Conservation (phyloP, 805 yeast genomes). For the Barnettozyma botsteinii region DNA sequence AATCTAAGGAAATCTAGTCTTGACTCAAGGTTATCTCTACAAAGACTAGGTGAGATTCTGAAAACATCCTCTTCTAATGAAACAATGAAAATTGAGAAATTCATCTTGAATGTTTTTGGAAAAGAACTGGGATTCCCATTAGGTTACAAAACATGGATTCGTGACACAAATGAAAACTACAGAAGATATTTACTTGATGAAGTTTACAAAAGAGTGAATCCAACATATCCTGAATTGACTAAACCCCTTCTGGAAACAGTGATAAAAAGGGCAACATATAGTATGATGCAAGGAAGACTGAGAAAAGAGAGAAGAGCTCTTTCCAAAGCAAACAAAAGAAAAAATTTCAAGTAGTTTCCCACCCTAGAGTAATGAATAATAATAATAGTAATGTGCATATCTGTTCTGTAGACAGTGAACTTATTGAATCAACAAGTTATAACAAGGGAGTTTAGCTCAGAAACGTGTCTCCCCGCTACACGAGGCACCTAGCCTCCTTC, state of each 20-base stretch:
- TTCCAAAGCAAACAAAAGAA: conserved; percentile 22
- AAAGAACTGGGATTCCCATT: conserved; percentile 61
- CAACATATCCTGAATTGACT: conserved; percentile 18
- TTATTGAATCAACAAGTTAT: no score
- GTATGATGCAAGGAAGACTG: conserved; percentile 70
- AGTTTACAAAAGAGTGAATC: conserved; percentile 34
- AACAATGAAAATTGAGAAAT: conserved; percentile 50
- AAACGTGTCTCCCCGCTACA: no score
- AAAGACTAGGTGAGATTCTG: conserved; percentile 48
- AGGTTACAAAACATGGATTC: conserved; percentile 79
- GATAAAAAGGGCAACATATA: conserved; percentile 75
- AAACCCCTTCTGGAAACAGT: conserved; percentile 55
- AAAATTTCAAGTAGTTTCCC: not conserved
- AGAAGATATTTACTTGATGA: conserved; percentile 44
- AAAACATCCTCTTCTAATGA: conserved; percentile 44
- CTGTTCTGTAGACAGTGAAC: no score
- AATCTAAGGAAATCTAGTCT: conserved; percentile 14
- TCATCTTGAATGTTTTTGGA: conserved; percentile 46
- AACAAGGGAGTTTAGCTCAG: no score
- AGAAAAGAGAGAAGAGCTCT: conserved; percentile 59
- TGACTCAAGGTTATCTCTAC: conserved; percentile 54
- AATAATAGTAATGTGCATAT: no score
- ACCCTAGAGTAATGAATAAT: not conserved
- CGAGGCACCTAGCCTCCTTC: no score
- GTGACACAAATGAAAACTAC: conserved; percentile 59